Percentiles rank a stretch among this genome's conserved stretches.
Conservation (phyloP, 2,329 filamentous ascomycete species). For the Rutstroemia sp. region DNA sequence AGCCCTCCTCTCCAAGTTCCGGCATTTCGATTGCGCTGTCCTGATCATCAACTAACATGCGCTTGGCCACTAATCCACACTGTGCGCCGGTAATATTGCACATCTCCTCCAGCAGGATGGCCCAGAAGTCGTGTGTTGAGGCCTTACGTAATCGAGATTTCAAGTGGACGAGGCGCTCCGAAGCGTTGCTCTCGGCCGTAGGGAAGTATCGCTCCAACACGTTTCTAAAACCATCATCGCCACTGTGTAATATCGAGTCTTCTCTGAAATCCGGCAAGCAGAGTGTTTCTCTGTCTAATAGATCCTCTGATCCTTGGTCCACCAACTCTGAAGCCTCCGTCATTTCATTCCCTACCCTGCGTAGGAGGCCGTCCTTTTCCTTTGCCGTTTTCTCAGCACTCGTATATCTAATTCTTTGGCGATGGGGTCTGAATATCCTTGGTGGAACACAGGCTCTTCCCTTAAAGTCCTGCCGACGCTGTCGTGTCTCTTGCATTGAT, state of each 20-base stretch:
- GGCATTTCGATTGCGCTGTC: slow-evolving; percentile 52
- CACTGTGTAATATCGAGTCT: slow-evolving; percentile 22
- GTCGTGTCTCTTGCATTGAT: slow-evolving; percentile 21
- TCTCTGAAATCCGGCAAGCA: slow-evolving; percentile 24
- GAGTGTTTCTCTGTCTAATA: slow-evolving; percentile 24
- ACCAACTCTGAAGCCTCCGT: slow-evolving; percentile 10
- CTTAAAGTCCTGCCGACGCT: slow-evolving; percentile 12
- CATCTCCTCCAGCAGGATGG: slow-evolving; percentile 54
- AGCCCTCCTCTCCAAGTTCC: slow-evolving; percentile 51
- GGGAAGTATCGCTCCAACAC: slow-evolving; percentile 32
- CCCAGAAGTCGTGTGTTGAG: slow-evolving; percentile 56
- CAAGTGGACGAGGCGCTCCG: slow-evolving; percentile 51
- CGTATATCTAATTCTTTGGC: slow-evolving; percentile 19
- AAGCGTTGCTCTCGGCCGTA: slow-evolving; percentile 49
- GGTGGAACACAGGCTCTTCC: slow-evolving; percentile 17
- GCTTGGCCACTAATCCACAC: slow-evolving; percentile 61
- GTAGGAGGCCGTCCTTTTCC: slow-evolving; percentile 7
- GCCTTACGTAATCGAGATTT: slow-evolving; percentile 48
- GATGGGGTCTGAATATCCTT: slow-evolving; percentile 21
- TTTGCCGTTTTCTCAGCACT: slow-evolving; percentile 10
- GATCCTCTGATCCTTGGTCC: slow-evolving; percentile 10
- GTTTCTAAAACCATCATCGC: slow-evolving; percentile 25
- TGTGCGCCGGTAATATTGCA: slow-evolving; percentile 56
- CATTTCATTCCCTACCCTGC: slow-evolving; percentile 14
- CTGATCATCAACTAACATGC: slow-evolving; percentile 52